Base-by-base conservation (phyloP, 768 basidiomycete species). In the Neoboletus subvelutipes region DNA sequence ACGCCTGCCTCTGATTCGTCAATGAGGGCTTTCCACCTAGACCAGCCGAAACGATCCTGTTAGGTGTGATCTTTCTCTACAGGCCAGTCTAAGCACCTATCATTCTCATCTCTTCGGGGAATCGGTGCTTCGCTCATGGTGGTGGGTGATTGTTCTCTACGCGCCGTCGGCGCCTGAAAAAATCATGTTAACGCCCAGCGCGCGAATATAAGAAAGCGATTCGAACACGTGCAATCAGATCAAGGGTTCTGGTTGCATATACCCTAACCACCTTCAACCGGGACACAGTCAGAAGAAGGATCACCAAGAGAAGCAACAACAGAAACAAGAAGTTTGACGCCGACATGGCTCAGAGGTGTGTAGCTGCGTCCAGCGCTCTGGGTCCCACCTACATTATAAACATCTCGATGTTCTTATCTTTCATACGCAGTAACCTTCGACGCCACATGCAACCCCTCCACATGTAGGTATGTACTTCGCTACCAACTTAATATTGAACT, bases 11-110 rank as follows among this genome's bases (percentile, higher is more conserved):
- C 49, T 20, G 67, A 63, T 48, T 59, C 61, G 5, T 4, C 3
- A 8, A 61, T 48, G 37, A 68, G 55, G 11, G 13, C 15, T 9
- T 18, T 49, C 67, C 67, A 67, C 54, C 65, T 63, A 39, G 54
- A 48, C 10, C 26, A 24, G 43, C 11, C 4, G 11, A 46, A n/a
- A 33, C 13, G 15, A 20, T 26, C 13, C n/a, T 13, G 48, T 67
- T 29, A 67, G 55, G 36, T 33, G 9, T 17, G 10, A 13, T 13
- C 37, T 24, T 52, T 22, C 13, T 45, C 45, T 18, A 5, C 11
- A 50, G n/a, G 37, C 2, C 26, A 41, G 29, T 4, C 47, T 31
- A 54, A 52, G 49, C 45, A 69, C 67, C 67, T 69, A 5, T 61
- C 45, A 7, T 40, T 51, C 11, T 49, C 58, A 13, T 63, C 45